Evolutionary conservation across 179 eudicot species (phyloP), one percentile per base, ranked within the genome.

Genomic region (Beta macrorhiza): DNA sequence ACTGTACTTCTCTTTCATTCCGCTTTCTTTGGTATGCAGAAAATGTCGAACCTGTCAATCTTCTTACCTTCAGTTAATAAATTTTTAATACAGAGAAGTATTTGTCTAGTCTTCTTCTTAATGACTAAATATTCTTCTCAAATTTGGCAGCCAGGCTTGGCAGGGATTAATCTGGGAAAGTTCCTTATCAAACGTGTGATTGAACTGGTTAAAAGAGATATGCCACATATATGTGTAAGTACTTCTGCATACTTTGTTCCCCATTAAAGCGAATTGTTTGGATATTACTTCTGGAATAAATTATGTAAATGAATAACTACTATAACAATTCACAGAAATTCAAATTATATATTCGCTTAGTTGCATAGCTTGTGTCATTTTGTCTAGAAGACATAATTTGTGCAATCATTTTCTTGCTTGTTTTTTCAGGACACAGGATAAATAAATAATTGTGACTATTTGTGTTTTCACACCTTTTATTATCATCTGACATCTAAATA

Each of bases 121-220:
- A 57, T 67, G 37, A 16, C 22, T 55, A 32, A 45, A 59, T 20
- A 64, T 76, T 62, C 7, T 45, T 78, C 81, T 80, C 44, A 22
- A 56, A 77, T 57, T 78, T 86, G 85, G 83, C 97, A 96, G 99
- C 93, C 99, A 79, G 99, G 98, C 76, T 82, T 96, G 85, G 87
- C 97, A 85, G 99, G 99, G 80, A 83, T 96, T 86, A 94, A 96
- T 86, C 88, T 96, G 45, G 99, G 99, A 47, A 96, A 94, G 87
- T 96, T 96, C 81, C 98, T 96, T 69, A 96, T 96, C 45, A 96
- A 94, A 84, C 97, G 99, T 64, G 98, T 96, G 82, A 91, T 96
- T 82, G 96, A 96, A 81, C 82, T 92, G 77, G 97, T 96, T 83
- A 94, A 92, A 82, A 89, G 81, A 85, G 99, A 94, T 73, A 94